Evolutionary conservation across 345 rosid species (phyloP).

Genomic region (Jatropha curcas): DNA sequence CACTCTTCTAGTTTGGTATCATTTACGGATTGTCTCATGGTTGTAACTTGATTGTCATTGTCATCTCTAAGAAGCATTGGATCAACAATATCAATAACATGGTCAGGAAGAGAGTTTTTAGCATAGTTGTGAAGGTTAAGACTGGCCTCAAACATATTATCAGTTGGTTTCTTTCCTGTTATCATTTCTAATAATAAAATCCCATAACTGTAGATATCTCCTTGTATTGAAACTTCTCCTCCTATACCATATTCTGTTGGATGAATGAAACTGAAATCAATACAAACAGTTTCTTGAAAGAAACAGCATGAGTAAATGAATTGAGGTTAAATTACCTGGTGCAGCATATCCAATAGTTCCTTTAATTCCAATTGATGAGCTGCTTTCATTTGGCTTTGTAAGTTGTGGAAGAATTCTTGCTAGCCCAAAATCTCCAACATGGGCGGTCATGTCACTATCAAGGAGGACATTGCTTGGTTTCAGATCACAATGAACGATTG

Average conservation of each 20-base stretch:
- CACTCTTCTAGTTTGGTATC: not conserved
- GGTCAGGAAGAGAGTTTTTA: too few relatives aligned
- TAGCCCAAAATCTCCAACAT: constrained; percentile 49
- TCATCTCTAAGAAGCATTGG: not conserved
- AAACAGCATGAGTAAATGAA: not conserved
- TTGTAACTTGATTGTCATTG: not conserved
- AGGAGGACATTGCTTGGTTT: constrained; percentile 34
- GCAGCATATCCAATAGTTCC: constrained; percentile 53
- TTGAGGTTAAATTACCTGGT: constrained; percentile 40
- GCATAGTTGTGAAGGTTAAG: too few relatives aligned
- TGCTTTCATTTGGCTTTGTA: constrained; percentile 21
- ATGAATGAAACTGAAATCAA: too few relatives aligned
- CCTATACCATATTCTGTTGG: not conserved
- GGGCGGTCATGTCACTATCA: constrained; percentile 38
- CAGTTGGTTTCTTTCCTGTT: not conserved
- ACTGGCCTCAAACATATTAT: too few relatives aligned
- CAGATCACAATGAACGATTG: constrained; percentile 40
- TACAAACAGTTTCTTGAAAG: not conserved
- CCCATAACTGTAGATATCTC: not conserved
- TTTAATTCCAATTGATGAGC: constrained; percentile 38
- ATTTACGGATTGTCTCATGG: too few relatives aligned
- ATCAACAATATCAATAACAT: too few relatives aligned
- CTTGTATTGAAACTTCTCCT: not conserved
- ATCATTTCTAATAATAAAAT: not conserved
- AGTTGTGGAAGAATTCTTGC: constrained; percentile 29